A percentile compares a stretch with the other conserved stretches of the same genome.
These are phyloP conservation scores for Cladosporium sp. DNA, from an alignment of 2,329 filamentous ascomycete genomes.

Conservation along the genomic window DNA sequence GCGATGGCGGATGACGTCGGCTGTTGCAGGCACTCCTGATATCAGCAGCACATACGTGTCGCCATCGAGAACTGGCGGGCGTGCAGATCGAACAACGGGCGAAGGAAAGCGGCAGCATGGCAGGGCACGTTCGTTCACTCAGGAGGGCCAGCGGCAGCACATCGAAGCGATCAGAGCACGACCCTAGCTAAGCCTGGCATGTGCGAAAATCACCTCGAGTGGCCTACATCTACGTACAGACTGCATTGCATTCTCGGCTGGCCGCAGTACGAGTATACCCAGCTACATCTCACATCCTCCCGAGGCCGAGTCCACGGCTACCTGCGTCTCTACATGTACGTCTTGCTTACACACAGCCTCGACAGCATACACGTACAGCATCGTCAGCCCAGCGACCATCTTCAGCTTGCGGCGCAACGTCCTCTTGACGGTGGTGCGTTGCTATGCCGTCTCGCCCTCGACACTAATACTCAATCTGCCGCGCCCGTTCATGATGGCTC, in stretches of 20 bases:
- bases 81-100: neutral
- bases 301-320: neutral
- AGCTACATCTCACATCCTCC: neutral
- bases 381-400: conserved; percentile 6
- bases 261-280: neutral
- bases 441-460: neutral
- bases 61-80: conserved; percentile 4
- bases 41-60: neutral
- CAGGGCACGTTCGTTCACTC: neutral
- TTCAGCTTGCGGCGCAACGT: conserved; percentile 16
- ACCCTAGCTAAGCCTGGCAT: neutral
- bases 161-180: neutral
- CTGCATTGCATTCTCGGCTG: neutral
- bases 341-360: neutral
- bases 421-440: neutral
- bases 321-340: conserved; percentile 11
- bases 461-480: conserved; percentile 13
- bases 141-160: neutral
- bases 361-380: neutral
- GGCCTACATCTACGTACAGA: neutral
- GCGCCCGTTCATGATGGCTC: conserved; percentile 11
- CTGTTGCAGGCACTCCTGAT: neutral
- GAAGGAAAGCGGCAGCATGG: neutral
- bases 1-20: conserved; percentile 4
- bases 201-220: neutral